Percentiles rank a stretch among this genome's conserved stretches.
phyloP scores from a whole-genome alignment of 306 rosid species.

The Fragaria iinumae region DNA sequence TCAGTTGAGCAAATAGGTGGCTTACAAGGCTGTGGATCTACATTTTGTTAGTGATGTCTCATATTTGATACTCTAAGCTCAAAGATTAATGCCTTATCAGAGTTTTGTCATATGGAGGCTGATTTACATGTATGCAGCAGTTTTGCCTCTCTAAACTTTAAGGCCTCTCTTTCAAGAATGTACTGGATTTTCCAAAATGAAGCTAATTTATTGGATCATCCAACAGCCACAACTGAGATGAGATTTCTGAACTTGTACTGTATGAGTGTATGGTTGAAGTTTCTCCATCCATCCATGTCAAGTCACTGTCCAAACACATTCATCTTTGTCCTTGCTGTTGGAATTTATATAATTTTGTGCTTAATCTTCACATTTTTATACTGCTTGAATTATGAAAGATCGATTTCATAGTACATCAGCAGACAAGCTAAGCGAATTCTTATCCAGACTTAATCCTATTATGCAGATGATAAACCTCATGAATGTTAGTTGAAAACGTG shows the following conservation, averaged over 20 bases:
- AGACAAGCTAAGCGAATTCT: slow-evolving; percentile 7
- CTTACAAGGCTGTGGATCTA: not conserved
- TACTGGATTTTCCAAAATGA: not conserved
- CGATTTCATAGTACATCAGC: not conserved
- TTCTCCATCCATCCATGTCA: not conserved
- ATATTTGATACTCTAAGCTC: not conserved
- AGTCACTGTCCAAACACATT: slow-evolving; percentile 3
- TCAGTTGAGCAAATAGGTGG: not conserved
- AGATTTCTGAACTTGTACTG: not conserved
- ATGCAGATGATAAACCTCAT: not conserved
- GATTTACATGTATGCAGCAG: too few relatives aligned
- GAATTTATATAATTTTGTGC: not conserved
- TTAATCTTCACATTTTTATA: not conserved
- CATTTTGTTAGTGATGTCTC: not conserved
- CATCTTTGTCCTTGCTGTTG: not conserved
- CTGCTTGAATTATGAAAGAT: not conserved
- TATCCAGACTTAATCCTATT: not conserved
- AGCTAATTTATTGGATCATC: not conserved
- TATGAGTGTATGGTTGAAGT: not conserved
- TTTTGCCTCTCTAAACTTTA: too few relatives aligned
- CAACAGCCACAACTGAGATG: not conserved
- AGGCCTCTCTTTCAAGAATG: not conserved
- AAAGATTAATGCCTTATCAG: not conserved
- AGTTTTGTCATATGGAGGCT: not conserved
- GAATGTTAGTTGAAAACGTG: not conserved